These are phyloP conservation scores for Dactylis glomerata DNA, from an alignment of 176 grass and related monocot genomes.

Conservation along the genomic window DNA sequence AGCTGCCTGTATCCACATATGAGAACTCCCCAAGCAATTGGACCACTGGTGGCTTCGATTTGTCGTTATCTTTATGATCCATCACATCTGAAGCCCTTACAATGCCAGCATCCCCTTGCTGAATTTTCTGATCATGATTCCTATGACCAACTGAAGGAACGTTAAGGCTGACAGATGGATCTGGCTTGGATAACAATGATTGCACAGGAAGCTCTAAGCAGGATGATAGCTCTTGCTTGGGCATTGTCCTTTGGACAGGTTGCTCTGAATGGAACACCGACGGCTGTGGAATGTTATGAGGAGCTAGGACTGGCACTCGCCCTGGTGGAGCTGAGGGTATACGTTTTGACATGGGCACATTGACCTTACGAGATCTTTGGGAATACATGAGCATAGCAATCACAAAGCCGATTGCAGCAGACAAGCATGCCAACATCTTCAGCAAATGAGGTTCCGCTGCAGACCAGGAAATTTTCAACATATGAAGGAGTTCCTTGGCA, in stretches of 20 bases:
- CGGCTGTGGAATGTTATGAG: neutral
- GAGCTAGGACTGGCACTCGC: slow-evolving; percentile 10
- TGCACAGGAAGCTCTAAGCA: neutral
- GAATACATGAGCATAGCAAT: slow-evolving; percentile 30
- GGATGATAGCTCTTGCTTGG: neutral
- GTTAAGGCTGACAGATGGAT: neutral
- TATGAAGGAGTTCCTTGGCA: neutral
- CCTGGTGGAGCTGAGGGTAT: neutral
- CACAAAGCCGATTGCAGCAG: slow-evolving; percentile 16
- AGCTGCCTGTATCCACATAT: neutral
- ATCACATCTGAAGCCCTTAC: neutral
- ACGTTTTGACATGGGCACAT: neutral
- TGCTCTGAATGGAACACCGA: neutral
- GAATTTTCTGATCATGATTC: neutral
- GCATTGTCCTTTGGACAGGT: neutral
- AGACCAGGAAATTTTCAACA: slow-evolving; percentile 8
- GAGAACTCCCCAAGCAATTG: slow-evolving; percentile 46
- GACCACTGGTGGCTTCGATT: slow-evolving; percentile 26
- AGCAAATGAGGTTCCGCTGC: slow-evolving; percentile 22
- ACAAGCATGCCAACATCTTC: slow-evolving; percentile 25
- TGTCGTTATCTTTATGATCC: neutral
- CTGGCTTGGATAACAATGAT: neutral
- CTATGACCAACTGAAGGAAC: neutral
- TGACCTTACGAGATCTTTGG: neutral
- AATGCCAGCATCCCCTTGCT: neutral